phyloP scores from a whole-genome alignment of 371 early-diverging fungal genomes.

The Mortierella polycephala region DNA sequence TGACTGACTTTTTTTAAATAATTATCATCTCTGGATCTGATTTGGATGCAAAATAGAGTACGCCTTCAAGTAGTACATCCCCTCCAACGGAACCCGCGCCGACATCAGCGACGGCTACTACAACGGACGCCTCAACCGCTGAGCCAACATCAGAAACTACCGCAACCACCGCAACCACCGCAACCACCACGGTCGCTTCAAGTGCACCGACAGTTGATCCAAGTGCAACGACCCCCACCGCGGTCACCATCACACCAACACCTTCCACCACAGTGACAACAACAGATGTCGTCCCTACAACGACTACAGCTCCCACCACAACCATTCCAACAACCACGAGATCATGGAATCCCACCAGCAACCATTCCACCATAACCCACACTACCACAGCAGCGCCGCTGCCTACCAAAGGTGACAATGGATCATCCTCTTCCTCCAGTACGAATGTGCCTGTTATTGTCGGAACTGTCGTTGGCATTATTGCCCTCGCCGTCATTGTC shows the following conservation, averaged over 20 bases:
- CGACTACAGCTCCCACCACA: background rate
- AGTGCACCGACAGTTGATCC: background rate
- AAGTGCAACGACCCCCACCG: background rate
- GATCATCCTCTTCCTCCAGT: constrained; percentile 13
- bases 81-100: too few relatives aligned
- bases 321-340: background rate
- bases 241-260: background rate
- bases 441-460: constrained; percentile 30
- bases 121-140: too few relatives aligned
- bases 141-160: constrained; percentile 5
- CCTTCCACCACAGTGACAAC: background rate
- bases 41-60: too few relatives aligned
- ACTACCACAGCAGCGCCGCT: background rate
- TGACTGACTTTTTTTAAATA: background rate
- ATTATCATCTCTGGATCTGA: background rate
- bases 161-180: background rate
- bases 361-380: constrained; percentile 2
- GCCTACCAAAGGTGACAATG: background rate
- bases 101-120: too few relatives aligned
- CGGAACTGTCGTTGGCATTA: constrained; percentile 29
- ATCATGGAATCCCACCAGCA: background rate
- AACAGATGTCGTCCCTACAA: constrained; percentile 4
- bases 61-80: too few relatives aligned
- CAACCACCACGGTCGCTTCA: background rate
- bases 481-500: constrained; percentile 19